Percentiles rank a stretch among this genome's conserved stretches.
phyloP scores from a whole-genome alignment of 2,329 filamentous ascomycete species.

The Diaporthe sp. region DNA sequence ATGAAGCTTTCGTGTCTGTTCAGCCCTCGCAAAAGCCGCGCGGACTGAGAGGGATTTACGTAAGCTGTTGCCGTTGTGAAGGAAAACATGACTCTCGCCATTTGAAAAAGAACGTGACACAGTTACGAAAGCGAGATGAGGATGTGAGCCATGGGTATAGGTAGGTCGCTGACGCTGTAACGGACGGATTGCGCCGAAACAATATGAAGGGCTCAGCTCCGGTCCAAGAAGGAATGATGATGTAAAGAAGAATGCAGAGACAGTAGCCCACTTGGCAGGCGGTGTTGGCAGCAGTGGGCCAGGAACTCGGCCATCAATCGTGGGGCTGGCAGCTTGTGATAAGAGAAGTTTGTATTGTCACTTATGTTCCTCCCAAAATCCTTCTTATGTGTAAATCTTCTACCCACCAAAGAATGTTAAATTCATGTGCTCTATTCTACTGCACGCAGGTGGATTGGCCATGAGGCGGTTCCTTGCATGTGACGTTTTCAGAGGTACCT shows the following conservation, averaged over 20 bases:
- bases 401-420: background rate
- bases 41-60: background rate
- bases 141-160: background rate
- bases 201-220: background rate
- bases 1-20: background rate
- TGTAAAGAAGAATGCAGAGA: background rate
- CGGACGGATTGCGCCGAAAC: too few species aligned
- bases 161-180: background rate
- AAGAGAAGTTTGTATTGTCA: background rate
- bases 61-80: background rate
- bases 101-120: background rate
- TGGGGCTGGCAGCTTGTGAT: too few species aligned
- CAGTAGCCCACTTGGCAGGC: too few species aligned
- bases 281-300: background rate
- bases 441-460: background rate
- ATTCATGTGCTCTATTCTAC: background rate
- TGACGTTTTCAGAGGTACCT: conserved; percentile 23
- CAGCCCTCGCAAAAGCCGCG: background rate
- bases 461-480: background rate
- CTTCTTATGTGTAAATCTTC: background rate
- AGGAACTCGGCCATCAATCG: background rate
- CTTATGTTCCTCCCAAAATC: background rate
- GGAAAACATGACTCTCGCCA: background rate
- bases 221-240: background rate
- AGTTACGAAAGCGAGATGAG: background rate